Conservation (phyloP, 768 basidiomycete species). For the Trametes sanguinea region DNA sequence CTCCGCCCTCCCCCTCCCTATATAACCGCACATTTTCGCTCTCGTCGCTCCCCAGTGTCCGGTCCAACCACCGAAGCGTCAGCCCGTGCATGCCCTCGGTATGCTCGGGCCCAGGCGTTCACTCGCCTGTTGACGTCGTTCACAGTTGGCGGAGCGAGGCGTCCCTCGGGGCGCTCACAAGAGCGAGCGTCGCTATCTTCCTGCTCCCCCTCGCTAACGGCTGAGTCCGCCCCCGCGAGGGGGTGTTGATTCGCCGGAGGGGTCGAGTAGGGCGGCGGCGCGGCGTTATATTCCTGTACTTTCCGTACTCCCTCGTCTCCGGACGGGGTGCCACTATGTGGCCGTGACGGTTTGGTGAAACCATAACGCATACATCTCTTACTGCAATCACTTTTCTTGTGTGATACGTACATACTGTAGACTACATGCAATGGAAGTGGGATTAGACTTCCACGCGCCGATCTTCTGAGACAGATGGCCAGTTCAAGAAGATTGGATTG, state of each 20-base stretch:
- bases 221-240: slow-evolving; percentile 46
- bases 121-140: slow-evolving; percentile 61
- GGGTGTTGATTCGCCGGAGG: slow-evolving; percentile 57
- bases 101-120: slow-evolving; percentile 45
- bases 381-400: no score
- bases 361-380: slow-evolving; percentile 69
- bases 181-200: slow-evolving; percentile 40
- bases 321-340: slow-evolving; percentile 66
- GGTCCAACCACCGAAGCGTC: slow-evolving; percentile 67
- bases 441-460: no score
- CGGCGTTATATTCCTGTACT: slow-evolving; percentile 84
- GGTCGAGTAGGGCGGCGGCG: slow-evolving; percentile 46
- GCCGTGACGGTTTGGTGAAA: slow-evolving; percentile 81
- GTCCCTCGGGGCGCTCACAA: slow-evolving; percentile 53
- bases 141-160: slow-evolving; percentile 82
- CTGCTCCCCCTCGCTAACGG: slow-evolving; percentile 39
- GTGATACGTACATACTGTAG: no score
- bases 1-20: slow-evolving; percentile 22
- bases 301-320: slow-evolving; percentile 55
- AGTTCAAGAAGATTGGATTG: no score
- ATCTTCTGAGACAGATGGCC: no score
- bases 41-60: slow-evolving; percentile 55
- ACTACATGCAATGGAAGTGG: not conserved
- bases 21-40: slow-evolving; percentile 31
- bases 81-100: slow-evolving; percentile 43